These are phyloP conservation scores for Elsinoe australis DNA, from an alignment of 2,329 filamentous ascomycete genomes.

Conservation along the genomic window DNA sequence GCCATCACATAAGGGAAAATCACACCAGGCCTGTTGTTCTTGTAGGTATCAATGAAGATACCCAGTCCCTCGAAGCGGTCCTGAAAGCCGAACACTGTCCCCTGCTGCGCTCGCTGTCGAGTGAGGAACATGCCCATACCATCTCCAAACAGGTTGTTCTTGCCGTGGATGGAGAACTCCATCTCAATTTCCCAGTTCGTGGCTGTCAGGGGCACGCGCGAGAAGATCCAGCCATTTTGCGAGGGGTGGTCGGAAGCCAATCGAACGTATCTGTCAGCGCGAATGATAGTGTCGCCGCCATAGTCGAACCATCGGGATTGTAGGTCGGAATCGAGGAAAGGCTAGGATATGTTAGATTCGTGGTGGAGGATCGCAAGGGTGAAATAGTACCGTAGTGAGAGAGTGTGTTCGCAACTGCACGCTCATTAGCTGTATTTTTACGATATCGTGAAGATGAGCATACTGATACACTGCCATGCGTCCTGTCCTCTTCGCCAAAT, in stretches of 20 bases:
- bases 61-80: slow-evolving; percentile 92
- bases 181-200: slow-evolving; percentile 99
- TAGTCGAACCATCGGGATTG: slow-evolving; percentile 99
- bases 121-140: slow-evolving; percentile 98
- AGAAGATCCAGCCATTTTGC: slow-evolving; percentile 89
- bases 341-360: slow-evolving; percentile 44
- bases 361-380: background rate
- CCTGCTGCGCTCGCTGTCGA: slow-evolving; percentile 73
- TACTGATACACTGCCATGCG: slow-evolving; percentile 29
- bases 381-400: slow-evolving; percentile 25
- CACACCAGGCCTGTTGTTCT: slow-evolving; percentile 93
- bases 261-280: slow-evolving; percentile 74
- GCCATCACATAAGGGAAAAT: slow-evolving; percentile 98
- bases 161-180: slow-evolving; percentile 88
- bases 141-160: slow-evolving; percentile 85
- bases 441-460: background rate
- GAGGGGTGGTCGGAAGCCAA: slow-evolving; percentile 85
- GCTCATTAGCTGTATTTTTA: slow-evolving; percentile 7
- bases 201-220: slow-evolving; percentile 84
- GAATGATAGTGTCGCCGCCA: slow-evolving; percentile 86
- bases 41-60: slow-evolving; percentile 97
- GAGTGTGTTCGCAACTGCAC: slow-evolving; percentile 30
- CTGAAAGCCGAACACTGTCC: slow-evolving; percentile 77
- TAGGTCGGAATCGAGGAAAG: slow-evolving; percentile 96
- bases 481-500: slow-evolving; percentile 23